Evolutionary conservation across 208 protist species (phyloP).

Genomic region (Leishmania mexicana): DNA sequence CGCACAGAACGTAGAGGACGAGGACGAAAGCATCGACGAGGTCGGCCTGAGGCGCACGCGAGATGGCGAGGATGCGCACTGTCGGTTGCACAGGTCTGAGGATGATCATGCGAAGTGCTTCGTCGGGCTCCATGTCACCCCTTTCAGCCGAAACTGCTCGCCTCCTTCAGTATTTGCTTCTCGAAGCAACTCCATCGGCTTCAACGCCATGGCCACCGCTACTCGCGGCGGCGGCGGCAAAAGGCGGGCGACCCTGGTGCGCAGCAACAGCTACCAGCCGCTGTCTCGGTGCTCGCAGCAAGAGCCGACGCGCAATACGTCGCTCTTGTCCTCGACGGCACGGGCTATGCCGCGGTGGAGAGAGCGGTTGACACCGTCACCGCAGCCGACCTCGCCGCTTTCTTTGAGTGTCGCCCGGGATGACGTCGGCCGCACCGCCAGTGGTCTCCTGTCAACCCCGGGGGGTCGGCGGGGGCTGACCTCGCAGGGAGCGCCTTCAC

Average conservation of each 20-base stretch:
- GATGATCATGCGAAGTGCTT: neutral
- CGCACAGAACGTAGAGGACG: neutral
- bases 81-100: neutral
- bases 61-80: neutral
- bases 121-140: neutral
- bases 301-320: neutral
- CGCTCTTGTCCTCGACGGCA: neutral
- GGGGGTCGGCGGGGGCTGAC: constrained; percentile 1
- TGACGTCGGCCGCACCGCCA: neutral
- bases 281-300: neutral
- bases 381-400: constrained; percentile 2
- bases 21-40: neutral
- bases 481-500: constrained; percentile 9
- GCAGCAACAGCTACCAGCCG: constrained; percentile 6
- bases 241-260: too few species aligned
- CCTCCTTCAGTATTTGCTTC: neutral
- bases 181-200: neutral
- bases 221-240: neutral
- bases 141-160: neutral
- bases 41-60: neutral
- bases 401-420: neutral
- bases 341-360: constrained; percentile 15
- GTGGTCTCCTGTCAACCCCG: neutral
- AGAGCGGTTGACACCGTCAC: constrained; percentile 4
- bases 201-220: too few species aligned